Percentiles rank a stretch among this genome's conserved stretches.
phyloP scores from a whole-genome alignment of 2,329 filamentous ascomycete species.

The Xylaria sp. region DNA sequence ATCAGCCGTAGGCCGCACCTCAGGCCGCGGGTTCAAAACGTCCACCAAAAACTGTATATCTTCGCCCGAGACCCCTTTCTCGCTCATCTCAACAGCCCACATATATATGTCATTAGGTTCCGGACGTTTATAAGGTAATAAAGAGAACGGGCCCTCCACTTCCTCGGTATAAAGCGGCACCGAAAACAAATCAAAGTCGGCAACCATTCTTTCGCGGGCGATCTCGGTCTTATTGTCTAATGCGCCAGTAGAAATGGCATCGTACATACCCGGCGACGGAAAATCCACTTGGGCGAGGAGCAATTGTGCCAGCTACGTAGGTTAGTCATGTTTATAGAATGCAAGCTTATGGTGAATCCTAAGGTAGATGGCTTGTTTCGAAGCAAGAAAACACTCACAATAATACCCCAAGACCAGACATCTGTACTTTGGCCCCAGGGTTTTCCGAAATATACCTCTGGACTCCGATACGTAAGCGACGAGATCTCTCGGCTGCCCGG shows the following conservation, averaged over 20 bases:
- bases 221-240: background rate
- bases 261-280: conserved; percentile 1
- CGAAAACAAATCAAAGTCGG: conserved; percentile 1
- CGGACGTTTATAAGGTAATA: background rate
- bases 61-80: background rate
- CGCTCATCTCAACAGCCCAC: conserved; percentile 1
- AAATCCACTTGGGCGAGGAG: conserved; percentile 5
- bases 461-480: conserved; percentile 15
- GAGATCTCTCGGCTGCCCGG: conserved; percentile 1
- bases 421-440: background rate
- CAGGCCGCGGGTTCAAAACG: conserved; percentile 9
- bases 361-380: background rate
- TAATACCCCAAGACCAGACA: conserved; percentile 12
- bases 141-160: background rate
- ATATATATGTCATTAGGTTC: background rate
- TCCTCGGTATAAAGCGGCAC: background rate
- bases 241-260: background rate
- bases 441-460: conserved; percentile 12
- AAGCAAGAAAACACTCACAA: background rate
- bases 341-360: too few relatives aligned
- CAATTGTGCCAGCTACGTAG: conserved; percentile 5
- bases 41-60: conserved; percentile 7
- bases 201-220: background rate
- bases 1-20: background rate
- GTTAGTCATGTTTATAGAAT: background rate